phyloP scores from a whole-genome alignment of 2,329 filamentous ascomycete genomes.

The Nannizziopsis barbatae region DNA sequence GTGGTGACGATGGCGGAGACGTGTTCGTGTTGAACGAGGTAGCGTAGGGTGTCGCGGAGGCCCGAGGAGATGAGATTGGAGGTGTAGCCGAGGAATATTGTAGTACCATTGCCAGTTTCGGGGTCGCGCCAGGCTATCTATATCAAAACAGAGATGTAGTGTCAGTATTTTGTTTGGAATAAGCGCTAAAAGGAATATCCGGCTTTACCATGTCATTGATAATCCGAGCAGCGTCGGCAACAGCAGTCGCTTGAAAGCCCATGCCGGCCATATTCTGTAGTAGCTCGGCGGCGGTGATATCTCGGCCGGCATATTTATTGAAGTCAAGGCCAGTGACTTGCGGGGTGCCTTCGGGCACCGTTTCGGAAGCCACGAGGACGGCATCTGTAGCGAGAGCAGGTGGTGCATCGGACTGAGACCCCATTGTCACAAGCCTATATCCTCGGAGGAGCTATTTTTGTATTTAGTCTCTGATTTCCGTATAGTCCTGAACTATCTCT shows the following conservation, averaged over 20 bases:
- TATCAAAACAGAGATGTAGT: not conserved
- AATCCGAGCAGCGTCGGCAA: constrained; percentile 78
- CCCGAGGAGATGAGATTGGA: constrained; percentile 96
- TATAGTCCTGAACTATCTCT: too few species aligned
- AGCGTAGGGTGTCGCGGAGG: constrained; percentile 79
- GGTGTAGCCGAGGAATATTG: constrained; percentile 94
- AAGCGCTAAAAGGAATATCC: not conserved
- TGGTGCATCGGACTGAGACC: constrained; percentile 31
- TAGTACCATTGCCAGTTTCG: constrained; percentile 67
- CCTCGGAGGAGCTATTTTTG: not conserved
- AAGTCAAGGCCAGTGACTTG: constrained; percentile 89
- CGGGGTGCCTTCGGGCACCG: constrained; percentile 65
- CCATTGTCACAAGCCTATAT: constrained; percentile 3
- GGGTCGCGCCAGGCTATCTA: constrained; percentile 71
- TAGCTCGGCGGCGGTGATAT: constrained; percentile 77
- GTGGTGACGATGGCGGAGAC: constrained; percentile 91
- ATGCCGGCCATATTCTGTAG: constrained; percentile 71
- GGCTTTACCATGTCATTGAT: constrained; percentile 78
- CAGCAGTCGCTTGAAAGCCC: constrained; percentile 71
- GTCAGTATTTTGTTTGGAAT: not conserved
- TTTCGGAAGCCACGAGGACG: constrained; percentile 72
- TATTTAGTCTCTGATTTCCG: not conserved
- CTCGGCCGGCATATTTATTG: constrained; percentile 57
- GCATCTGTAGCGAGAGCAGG: constrained; percentile 60
- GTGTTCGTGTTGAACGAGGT: constrained; percentile 83